Conservation (phyloP, 108 stramenopile species). For the Skeletonema tropicum region DNA sequence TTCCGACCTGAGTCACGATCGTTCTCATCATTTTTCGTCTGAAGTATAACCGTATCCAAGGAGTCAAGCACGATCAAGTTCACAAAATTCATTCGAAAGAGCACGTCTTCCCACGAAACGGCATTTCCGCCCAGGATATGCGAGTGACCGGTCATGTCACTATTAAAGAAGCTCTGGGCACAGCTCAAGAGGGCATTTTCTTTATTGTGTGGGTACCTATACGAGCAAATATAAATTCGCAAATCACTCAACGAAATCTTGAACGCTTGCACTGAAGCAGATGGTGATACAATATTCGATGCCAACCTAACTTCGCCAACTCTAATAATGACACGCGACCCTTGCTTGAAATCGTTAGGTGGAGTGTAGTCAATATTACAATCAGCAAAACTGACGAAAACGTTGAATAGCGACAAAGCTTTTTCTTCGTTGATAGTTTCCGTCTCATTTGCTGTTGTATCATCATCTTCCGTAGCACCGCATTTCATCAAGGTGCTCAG, state of each 20-base stretch:
- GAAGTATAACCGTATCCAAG: conserved; percentile 55
- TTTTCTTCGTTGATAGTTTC: conserved; percentile 2
- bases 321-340: conserved; percentile 62
- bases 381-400: conserved; percentile 72
- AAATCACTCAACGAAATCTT: conserved; percentile 70
- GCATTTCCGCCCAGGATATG: conserved; percentile 13
- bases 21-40: conserved; percentile 4
- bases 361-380: conserved; percentile 79
- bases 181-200: conserved; percentile 65
- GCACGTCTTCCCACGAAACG: conserved; percentile 46
- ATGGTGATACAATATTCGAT: conserved; percentile 70
- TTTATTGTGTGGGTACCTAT: conserved; percentile 50
- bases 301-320: conserved; percentile 75
- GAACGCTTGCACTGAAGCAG: conserved; percentile 52
- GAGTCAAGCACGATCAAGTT: conserved; percentile 67
- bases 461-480: background rate
- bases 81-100: conserved; percentile 63
- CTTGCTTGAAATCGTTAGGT: conserved; percentile 46
- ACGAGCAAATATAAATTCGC: conserved; percentile 54
- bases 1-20: background rate
- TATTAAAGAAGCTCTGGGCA: conserved; percentile 30
- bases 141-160: conserved; percentile 2
- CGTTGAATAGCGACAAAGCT: conserved; percentile 20
- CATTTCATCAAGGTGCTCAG: conserved; percentile 33
- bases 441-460: conserved; percentile 8